Base-by-base conservation (phyloP, 2,329 filamentous ascomycete genomes). In the Pyricularia pennisetigena region DNA sequence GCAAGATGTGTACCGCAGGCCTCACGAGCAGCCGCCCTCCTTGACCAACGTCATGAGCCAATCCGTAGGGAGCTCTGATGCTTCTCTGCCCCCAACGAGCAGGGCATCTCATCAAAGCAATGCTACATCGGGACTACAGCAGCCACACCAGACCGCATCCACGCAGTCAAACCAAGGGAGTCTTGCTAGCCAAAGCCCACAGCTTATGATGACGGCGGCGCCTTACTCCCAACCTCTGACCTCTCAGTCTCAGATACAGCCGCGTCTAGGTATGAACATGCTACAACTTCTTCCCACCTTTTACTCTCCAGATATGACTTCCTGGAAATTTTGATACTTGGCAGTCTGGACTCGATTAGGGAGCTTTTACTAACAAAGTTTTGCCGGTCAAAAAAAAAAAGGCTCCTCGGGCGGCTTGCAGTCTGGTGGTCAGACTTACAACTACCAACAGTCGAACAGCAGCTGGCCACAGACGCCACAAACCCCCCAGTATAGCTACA, bases 1-100 rank as follows among this genome's bases (percentile, higher is more conserved):
- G 71, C 89, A 94, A 68, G 88, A 88, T 68, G 86, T 93, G 71
- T 98, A 94, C 91, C 87, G 90, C 71, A 86, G 91, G 70, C 90
- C 91, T 12, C 93, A 96, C 72, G 93, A 97, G 75, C 88, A 90
- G 69, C 88, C 92, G 29, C 66, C 41, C 7, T 49, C 41, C 16
- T 49, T 49, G 41, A 49, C 77, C 80, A 68, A 80, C 81, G 67
- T 82, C 80, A 76, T 82, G 71, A 80, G 78, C 65, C 85, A 82
- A 69, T 79, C 83, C 64, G 80, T 81, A 65, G 78, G 78, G 23
- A 77, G 80, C 35, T 74, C 77, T 68, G 81, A 85, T 65, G 71
- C 82, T 4, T 73, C 81, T 26, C 74, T 80, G 12, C 79, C 84
- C 68, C 83, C 86, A 65, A 79, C 85, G 10, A 81, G 83, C 30